A percentile compares a stretch with the other conserved stretches of the same genome.
phyloP scores from a whole-genome alignment of 305 asterid genomes.

The Withania somnifera region DNA sequence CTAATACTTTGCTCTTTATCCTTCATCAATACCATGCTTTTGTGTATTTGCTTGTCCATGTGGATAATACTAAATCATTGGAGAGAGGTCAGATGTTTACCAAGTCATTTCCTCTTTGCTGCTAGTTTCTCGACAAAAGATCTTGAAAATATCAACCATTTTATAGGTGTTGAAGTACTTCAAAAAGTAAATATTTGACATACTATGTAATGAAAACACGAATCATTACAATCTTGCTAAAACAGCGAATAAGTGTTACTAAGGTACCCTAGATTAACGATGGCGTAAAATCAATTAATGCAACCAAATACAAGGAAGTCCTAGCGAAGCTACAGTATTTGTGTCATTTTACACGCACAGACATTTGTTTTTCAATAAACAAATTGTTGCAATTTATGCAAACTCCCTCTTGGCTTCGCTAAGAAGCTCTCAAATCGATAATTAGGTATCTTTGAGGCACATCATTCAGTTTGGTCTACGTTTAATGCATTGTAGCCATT shows the following conservation, averaged over 20 bases:
- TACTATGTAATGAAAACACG: neutral
- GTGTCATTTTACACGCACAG: neutral
- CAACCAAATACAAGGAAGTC: neutral
- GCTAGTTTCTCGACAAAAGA: neutral
- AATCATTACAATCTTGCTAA: neutral
- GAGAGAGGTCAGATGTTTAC: neutral
- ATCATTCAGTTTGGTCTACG: neutral
- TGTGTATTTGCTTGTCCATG: neutral
- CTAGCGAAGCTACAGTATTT: neutral
- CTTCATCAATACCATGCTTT: neutral
- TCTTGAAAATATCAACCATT: neutral
- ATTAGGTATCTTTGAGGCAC: neutral
- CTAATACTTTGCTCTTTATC: neutral
- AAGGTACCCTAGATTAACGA: neutral
- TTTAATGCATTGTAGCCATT: too few species aligned
- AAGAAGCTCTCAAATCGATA: neutral
- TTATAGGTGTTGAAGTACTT: neutral
- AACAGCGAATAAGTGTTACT: neutral
- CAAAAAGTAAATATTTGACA: neutral
- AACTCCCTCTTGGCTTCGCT: neutral
- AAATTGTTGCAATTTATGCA: neutral
- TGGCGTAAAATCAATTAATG: neutral
- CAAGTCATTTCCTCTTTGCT: neutral
- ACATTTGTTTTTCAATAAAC: neutral
- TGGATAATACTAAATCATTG: neutral